phyloP scores from a whole-genome alignment of 2,329 filamentous ascomycete species.

The Alternaria novae-zelandiae region DNA sequence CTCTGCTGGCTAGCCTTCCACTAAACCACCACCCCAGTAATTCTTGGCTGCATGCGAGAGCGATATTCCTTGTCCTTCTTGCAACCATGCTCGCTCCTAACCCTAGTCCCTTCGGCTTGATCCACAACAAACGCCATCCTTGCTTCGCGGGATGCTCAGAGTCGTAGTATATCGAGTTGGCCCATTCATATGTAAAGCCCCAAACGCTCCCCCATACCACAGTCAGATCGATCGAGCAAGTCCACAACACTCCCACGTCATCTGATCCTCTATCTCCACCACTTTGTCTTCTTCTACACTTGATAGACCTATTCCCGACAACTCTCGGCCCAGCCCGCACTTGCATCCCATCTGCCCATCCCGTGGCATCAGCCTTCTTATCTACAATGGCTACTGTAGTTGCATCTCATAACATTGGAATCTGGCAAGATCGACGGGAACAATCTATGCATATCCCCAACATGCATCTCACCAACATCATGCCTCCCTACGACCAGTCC shows the following conservation, averaged over 20 bases:
- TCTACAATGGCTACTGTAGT: slow-evolving; percentile 47
- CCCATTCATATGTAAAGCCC: slow-evolving; percentile 45
- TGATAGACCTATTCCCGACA: slow-evolving; percentile 29
- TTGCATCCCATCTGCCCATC: slow-evolving; percentile 25
- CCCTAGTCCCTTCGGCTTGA: slow-evolving; percentile 33
- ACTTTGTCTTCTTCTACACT: slow-evolving; percentile 24
- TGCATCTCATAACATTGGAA: slow-evolving; percentile 42
- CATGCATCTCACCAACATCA: slow-evolving; percentile 39
- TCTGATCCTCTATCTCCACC: slow-evolving; percentile 24
- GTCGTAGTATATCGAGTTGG: slow-evolving; percentile 29
- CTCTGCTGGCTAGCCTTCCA: slow-evolving; percentile 34
- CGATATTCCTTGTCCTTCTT: slow-evolving; percentile 40
- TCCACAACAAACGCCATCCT: slow-evolving; percentile 46
- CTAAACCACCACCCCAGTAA: slow-evolving; percentile 43
- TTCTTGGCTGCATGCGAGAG: slow-evolving; percentile 44
- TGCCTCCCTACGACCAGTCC: slow-evolving; percentile 40
- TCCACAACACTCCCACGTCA: slow-evolving; percentile 43
- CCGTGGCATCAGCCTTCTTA: slow-evolving; percentile 25
- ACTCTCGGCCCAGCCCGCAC: slow-evolving; percentile 33
- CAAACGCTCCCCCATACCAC: slow-evolving; percentile 38
- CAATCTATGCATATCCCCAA: slow-evolving; percentile 36
- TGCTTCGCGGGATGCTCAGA: slow-evolving; percentile 39
- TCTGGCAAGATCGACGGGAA: slow-evolving; percentile 46
- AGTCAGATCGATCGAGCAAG: slow-evolving; percentile 30
- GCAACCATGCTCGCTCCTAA: slow-evolving; percentile 41